Evolutionary conservation across 2,329 filamentous ascomycete species (phyloP), one percentile per base, ranked within the genome.

Genomic region (Hypoxylon sp.): DNA sequence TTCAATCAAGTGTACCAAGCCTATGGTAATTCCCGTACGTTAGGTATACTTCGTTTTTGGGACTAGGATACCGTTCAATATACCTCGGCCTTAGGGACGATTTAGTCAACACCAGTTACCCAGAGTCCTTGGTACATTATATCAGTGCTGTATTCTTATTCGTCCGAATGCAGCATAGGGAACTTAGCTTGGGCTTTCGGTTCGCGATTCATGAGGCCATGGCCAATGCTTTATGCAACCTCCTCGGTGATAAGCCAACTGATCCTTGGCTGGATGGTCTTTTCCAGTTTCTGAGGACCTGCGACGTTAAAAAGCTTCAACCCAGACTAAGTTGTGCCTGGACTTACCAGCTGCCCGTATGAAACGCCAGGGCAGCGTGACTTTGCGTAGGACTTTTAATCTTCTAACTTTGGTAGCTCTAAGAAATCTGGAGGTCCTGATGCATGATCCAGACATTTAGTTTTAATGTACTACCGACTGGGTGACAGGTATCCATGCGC

Each of bases 51-150:
- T n/a, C n/a, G n/a, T n/a, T n/a, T n/a, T n/a, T n/a, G n/a, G n/a
- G n/a, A n/a, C n/a, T n/a, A n/a, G n/a, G 47, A 19, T 50, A 50
- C 27, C 47, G 34, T 50, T 50, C 47, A 2, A 21, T 50, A 30
- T 50, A 50, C 25, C 47, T 50, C n/a, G 47, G 34, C 9, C n/a
- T 50, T 3, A 12, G 19, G 25, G 47, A 50, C 5, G 47, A 50
- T 14, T 5, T 50, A 4, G 47, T 32, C n/a, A 30, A 50, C 16
- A 50, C 47, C 27, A 27, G 47, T 30, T 50, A 27, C 27, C 47
- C 47, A 16, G 29, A 39, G 6, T n/a, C 34, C 34, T n/a, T 50
- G n/a, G 47, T 32, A 14, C 25, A 50, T 12, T 50, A 16, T 23
- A 27, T 27, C 6, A 50, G 47, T 32, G 25, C 47, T 8, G 47